These are phyloP conservation scores for Pterulicium gracile DNA, from an alignment of 1,284 basidiomycete genomes.

Conservation along the genomic window DNA sequence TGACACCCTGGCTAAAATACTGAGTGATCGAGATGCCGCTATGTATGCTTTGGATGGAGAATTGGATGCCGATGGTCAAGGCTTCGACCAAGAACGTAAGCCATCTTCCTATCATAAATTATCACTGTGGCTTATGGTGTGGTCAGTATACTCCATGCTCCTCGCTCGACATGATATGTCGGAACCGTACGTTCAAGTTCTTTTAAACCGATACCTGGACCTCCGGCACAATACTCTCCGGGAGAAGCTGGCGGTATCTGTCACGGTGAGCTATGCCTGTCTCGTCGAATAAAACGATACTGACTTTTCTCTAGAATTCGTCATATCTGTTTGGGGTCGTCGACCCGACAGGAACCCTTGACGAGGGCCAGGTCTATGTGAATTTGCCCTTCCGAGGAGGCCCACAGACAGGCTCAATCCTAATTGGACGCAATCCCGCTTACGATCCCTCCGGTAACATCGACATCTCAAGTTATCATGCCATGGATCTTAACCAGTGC, in stretches of 20 bases:
- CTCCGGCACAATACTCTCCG: conserved; percentile 9
- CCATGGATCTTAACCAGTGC: neutral
- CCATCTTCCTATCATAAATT: conserved; percentile 2
- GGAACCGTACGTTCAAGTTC: conserved; percentile 13
- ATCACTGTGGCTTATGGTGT: neutral
- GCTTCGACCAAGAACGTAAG: conserved; percentile 14
- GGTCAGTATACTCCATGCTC: conserved; percentile 16
- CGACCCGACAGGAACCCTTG: conserved; percentile 14
- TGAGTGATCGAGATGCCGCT: conserved; percentile 12
- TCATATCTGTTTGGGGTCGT: conserved; percentile 15
- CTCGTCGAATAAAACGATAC: neutral
- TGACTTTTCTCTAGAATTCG: conserved; percentile 11
- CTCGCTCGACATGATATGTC: conserved; percentile 15
- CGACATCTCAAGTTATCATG: neutral
- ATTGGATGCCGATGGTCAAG: conserved; percentile 12
- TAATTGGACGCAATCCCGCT: conserved; percentile 15
- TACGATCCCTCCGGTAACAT: conserved; percentile 12
- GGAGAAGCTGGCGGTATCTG: conserved; percentile 15
- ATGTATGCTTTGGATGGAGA: conserved; percentile 14
- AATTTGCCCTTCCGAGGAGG: conserved; percentile 13
- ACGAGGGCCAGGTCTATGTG: conserved; percentile 17
- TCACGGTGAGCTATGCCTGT: conserved; percentile 11
- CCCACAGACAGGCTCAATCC: conserved; percentile 11
- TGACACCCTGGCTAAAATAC: conserved; percentile 12
- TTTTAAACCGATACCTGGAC: conserved; percentile 11